Base-by-base conservation (phyloP, 2,329 filamentous ascomycete genomes). In the Zymoseptoria crescenta region DNA sequence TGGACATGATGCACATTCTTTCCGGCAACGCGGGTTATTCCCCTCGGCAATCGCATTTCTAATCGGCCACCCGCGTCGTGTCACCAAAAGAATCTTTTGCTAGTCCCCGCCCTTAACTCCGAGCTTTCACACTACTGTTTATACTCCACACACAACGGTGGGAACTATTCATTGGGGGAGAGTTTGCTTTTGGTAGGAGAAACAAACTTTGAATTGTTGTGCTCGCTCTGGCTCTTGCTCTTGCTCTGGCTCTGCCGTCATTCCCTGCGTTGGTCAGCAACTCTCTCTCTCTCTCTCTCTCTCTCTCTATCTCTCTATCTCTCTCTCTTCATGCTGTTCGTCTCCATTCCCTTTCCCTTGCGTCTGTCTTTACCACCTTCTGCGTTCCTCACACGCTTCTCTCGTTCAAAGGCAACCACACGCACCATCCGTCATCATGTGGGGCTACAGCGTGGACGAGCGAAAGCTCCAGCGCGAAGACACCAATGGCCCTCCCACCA, bases 381-480 rank as follows among this genome's bases (percentile, higher is more conserved):
- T 45, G 9, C 35, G 2, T 16, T 16, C 9, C 35, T 45, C 35
- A 45, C 35, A 41, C 35, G 35, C 35, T 41, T n/a, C 35, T 45
- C 35, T n/a, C 13, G 13, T n/a, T 45, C n/a, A 4, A 45, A 16
- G 35, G 35, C 35, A 45, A 45, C 35, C 35, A n/a, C 35, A 45
- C 35, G 35, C 35, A 45, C 35, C 35, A 13, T 13, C 35, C 35
- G 35, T 16, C 35, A 16, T 0, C 16, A 71, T 71, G 69, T 71
- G 67, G 68, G 69, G 64, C 2, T 64, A 63, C 8, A 58, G 54
- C 24, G 63, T 69, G 21, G 67, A 70, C 59, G 65, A 68, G 59
- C 62, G 64, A 50, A 62, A 63, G 54, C 65, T 69, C 41, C 62
- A 62, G 16, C 63, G 61, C 49, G 45, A 48, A 19, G 61, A 65